phyloP scores from a whole-genome alignment of 441 rosid species.

The Jatropha podagrica region DNA sequence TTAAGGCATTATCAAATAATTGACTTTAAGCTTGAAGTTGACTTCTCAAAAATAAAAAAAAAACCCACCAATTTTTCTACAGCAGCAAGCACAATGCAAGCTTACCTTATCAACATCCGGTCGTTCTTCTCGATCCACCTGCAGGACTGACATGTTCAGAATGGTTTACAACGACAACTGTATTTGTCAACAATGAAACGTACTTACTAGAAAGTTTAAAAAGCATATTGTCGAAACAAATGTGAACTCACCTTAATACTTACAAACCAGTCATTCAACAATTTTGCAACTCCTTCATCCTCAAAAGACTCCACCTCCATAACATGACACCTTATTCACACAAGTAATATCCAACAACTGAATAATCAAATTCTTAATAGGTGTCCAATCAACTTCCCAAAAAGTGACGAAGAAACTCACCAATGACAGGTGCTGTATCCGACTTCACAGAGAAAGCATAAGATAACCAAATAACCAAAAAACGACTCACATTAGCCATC shows the following conservation, averaged over 20 bases:
- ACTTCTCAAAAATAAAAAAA: not conserved
- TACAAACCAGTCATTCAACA: constrained; percentile 78
- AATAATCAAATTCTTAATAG: not conserved
- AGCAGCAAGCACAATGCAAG: not conserved
- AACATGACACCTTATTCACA: constrained; percentile 81
- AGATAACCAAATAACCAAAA: not conserved
- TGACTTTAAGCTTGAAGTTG: not conserved
- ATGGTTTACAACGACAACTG: not conserved
- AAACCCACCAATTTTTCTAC: not conserved
- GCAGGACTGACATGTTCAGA: constrained; percentile 31
- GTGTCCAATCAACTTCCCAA: constrained; percentile 13
- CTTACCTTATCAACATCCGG: constrained; percentile 97
- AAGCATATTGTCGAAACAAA: not conserved
- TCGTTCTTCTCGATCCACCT: constrained; percentile 97
- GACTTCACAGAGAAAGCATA: constrained; percentile 50
- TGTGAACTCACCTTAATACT: constrained; percentile 72
- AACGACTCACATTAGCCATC: constrained; percentile 6
- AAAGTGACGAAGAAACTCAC: constrained; percentile 43
- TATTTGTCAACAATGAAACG: not conserved
- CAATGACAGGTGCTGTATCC: constrained; percentile 99
- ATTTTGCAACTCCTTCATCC: constrained; percentile 72
- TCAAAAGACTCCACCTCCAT: constrained; percentile 99
- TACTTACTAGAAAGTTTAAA: not conserved
- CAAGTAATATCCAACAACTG: not conserved
- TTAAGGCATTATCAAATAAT: not conserved